A percentile compares a stretch with the other conserved stretches of the same genome.
Evolutionary conservation across 345 rosid genomes (phyloP).

Genomic region (Populus nigra): DNA sequence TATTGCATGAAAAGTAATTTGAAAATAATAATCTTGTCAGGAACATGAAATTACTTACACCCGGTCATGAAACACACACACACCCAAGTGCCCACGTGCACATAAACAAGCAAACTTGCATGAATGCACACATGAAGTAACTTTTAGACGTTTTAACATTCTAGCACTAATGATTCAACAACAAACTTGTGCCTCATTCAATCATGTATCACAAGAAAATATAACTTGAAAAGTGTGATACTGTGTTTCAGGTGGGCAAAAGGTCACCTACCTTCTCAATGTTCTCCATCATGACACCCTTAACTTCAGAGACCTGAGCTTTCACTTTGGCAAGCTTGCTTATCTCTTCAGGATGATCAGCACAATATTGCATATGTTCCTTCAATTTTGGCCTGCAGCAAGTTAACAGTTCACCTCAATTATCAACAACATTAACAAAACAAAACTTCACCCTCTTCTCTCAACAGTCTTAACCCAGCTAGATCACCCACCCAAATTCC

Average conservation of each 20-base stretch:
- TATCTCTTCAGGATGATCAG: slow-evolving; percentile 91
- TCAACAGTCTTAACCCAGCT: not conserved
- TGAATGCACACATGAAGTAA: not conserved
- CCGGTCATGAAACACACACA: not conserved
- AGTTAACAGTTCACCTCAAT: not conserved
- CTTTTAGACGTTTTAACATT: not conserved
- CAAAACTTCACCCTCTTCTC: not conserved
- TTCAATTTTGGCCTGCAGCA: slow-evolving; percentile 67
- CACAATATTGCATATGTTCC: slow-evolving; percentile 89
- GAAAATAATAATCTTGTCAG: not conserved
- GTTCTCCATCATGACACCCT: slow-evolving; percentile 98
- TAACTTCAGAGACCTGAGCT: slow-evolving; percentile 94
- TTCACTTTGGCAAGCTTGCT: slow-evolving; percentile 94
- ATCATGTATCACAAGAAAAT: not conserved
- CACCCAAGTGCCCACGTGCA: not conserved
- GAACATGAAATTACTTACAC: not conserved
- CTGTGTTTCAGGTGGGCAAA: not conserved
- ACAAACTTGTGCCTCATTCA: not conserved
- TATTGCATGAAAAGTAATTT: not conserved
- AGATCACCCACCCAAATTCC: slow-evolving; percentile 25
- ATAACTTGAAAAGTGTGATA: not conserved
- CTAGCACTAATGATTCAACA: not conserved
- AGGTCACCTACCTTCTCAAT: slow-evolving; percentile 66
- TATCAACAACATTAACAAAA: not conserved
- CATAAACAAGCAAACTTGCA: not conserved